phyloP scores from a whole-genome alignment of 768 basidiomycete species.

The Baorangia bicolor region DNA sequence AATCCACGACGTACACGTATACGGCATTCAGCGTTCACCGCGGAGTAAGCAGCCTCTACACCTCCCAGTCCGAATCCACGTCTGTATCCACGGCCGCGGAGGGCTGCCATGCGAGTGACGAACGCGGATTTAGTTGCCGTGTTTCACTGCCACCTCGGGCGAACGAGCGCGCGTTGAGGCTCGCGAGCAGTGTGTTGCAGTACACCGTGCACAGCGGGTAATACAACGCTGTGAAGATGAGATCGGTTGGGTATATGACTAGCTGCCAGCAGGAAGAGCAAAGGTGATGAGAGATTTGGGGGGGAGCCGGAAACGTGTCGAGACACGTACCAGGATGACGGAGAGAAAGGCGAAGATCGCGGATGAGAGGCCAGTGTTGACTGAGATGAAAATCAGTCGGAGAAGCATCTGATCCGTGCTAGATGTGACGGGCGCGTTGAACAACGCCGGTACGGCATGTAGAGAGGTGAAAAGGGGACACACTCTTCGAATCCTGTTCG shows the following conservation, averaged over 20 bases:
- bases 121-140: background rate
- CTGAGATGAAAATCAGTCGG: conserved; percentile 26
- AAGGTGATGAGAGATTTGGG: background rate
- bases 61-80: background rate
- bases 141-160: conserved; percentile 1
- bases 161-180: conserved; percentile 28
- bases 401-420: conserved; percentile 27
- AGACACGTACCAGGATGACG: conserved; percentile 18
- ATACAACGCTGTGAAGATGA: conserved; percentile 26
- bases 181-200: conserved; percentile 35
- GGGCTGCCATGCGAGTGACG: conserved; percentile 11
- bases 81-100: background rate
- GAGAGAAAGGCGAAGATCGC: conserved; percentile 22
- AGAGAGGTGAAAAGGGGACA: background rate
- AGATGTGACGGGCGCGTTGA: conserved; percentile 1
- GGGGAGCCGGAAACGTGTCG: background rate
- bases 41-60: background rate
- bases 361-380: conserved; percentile 26
- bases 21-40: background rate
- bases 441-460: background rate
- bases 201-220: conserved; percentile 35
- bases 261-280: conserved; percentile 7
- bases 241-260: conserved; percentile 23
- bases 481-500: conserved; percentile 25
- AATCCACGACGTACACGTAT: background rate